Conservation (phyloP, 306 rosid genomes). For the Parietaria judaica region DNA sequence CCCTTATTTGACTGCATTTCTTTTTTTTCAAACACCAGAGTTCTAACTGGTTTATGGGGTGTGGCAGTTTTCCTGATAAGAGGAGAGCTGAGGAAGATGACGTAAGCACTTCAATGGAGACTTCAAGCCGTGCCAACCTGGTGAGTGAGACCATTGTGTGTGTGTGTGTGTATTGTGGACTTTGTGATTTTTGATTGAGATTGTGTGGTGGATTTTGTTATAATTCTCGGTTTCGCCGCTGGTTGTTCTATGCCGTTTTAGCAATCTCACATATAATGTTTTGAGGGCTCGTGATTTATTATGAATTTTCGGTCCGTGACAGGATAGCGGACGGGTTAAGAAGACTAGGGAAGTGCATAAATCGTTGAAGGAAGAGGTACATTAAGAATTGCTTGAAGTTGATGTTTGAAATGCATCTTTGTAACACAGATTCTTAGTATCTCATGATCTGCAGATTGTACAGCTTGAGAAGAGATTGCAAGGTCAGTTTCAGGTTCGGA, state of each 20-base stretch:
- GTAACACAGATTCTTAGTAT: neutral
- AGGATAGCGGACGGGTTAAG: slow-evolving; percentile 51
- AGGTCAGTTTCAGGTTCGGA: slow-evolving; percentile 69
- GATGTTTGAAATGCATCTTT: neutral
- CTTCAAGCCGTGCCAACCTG: slow-evolving; percentile 51
- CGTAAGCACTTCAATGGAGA: slow-evolving; percentile 33
- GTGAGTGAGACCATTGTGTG: slow-evolving; percentile 27
- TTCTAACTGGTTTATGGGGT: slow-evolving; percentile 21
- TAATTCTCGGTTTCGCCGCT: no score
- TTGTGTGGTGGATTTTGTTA: no score
- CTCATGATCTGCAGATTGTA: slow-evolving; percentile 51
- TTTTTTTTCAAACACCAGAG: slow-evolving; percentile 15
- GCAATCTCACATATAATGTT: no score
- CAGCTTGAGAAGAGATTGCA: slow-evolving; percentile 81
- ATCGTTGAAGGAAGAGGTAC: slow-evolving; percentile 82
- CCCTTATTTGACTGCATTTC: neutral
- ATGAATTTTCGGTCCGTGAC: slow-evolving; percentile 24
- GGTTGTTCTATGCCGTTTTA: no score
- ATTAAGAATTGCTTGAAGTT: neutral
- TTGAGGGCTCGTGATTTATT: no score
- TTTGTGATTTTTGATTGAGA: no score
- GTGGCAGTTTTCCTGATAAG: slow-evolving; percentile 69
- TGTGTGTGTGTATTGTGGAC: no score
- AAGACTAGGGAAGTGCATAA: slow-evolving; percentile 45
- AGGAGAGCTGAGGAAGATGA: slow-evolving; percentile 37